Evolutionary conservation across 495 filamentous ascomycete species (phyloP).

Genomic region (Aspergillus asperescens): DNA sequence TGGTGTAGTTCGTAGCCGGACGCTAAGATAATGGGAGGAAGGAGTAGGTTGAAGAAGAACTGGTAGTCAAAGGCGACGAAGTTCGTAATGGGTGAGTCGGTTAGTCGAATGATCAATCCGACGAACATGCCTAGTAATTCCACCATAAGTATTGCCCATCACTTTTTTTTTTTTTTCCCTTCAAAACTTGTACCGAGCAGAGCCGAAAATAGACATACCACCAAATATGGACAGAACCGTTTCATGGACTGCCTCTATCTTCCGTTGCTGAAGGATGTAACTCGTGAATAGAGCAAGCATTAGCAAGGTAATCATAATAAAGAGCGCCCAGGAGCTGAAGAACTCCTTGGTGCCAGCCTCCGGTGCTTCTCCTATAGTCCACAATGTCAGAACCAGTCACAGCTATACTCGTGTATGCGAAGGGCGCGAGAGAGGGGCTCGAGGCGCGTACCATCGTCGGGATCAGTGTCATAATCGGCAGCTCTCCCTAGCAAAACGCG

Average conservation of each 20-base stretch:
- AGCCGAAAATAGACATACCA: slow-evolving; percentile 47
- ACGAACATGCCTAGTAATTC: slow-evolving; percentile 78
- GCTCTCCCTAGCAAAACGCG: slow-evolving; percentile 27
- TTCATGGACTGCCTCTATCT: slow-evolving; percentile 95
- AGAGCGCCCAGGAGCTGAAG: slow-evolving; percentile 90
- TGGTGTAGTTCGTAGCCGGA: slow-evolving; percentile 97
- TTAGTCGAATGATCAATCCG: slow-evolving; percentile 79
- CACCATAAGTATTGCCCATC: neutral
- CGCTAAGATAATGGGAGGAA: slow-evolving; percentile 94
- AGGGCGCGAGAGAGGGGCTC: neutral
- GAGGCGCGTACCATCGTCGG: slow-evolving; percentile 46
- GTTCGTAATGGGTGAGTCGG: slow-evolving; percentile 74
- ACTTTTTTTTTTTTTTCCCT: no score
- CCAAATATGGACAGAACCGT: slow-evolving; percentile 98
- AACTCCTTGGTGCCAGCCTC: slow-evolving; percentile 80
- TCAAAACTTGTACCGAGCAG: neutral
- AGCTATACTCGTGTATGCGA: neutral
- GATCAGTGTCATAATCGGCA: slow-evolving; percentile 41
- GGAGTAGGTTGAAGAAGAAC: slow-evolving; percentile 97
- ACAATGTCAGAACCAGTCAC: slow-evolving; percentile 18
- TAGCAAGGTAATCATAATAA: slow-evolving; percentile 89
- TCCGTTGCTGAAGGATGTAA: slow-evolving; percentile 90
- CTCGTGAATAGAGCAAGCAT: slow-evolving; percentile 93
- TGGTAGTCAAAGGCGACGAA: slow-evolving; percentile 95
- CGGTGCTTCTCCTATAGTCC: slow-evolving; percentile 40